Base-by-base conservation (phyloP, 2,329 filamentous ascomycete species). In the Botrytis fabae region DNA sequence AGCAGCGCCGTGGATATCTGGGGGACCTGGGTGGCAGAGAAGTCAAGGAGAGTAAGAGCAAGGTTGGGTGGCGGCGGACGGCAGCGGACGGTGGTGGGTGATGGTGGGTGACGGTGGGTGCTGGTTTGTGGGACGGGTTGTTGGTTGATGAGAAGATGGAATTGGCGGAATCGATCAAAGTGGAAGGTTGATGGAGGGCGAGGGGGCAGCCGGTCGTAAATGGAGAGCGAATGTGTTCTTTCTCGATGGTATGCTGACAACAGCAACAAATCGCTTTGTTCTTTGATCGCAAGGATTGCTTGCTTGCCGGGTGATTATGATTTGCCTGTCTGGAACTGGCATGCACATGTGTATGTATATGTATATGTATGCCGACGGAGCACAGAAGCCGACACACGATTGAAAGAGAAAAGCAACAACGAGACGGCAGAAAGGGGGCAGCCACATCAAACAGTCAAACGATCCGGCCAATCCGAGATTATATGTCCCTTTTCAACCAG, bases 221-320 rank as follows among this genome's bases (percentile, higher is more conserved):
- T 35, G 22, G n/a, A n/a, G 22, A 40, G 65, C 38, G 46, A 40
- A 40, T 40, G 48, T 57, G 51, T 57, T 57, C 51, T 16, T 69
- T 35, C 65, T 69, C n/a, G 42, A 69, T 69, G 48, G 65, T 59
- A 59, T 42, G 54, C 68, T 70, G 54, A 61, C 54, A 48, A 14
- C 60, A 60, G 40, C 6, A 38, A 60, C 22, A 25, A 42, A 12
- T 46, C 32, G 42, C 64, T 61, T 70, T 70, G 57, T 70, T 70
- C 57, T 62, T 70, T 40, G 6, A 54, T 25, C 20, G 18, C 16
- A 10, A 32, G 48, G n/a, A 28, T 16, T 25, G 20, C 4, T 42
- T n/a, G 60, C 20, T 63, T 18, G 60, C 25, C 9, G 25, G 60
- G 18, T 54, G 16, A 8, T 54, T 6, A 28, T 16, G 1, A 16